phyloP scores from a whole-genome alignment of 345 rosid genomes.

The Salix caprea region DNA sequence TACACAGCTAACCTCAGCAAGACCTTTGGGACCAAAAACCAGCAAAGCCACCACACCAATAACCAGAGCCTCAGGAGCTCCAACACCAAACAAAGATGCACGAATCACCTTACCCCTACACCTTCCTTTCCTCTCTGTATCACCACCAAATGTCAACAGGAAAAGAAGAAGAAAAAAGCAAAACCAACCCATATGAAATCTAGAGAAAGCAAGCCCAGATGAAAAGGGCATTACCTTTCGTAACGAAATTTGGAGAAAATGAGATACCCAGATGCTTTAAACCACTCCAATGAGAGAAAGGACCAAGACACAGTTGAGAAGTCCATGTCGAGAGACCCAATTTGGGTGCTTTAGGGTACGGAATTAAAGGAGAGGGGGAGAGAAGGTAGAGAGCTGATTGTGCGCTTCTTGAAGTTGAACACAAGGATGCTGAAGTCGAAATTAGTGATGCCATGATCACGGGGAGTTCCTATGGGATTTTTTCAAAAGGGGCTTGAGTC shows the following conservation, averaged over 20 bases:
- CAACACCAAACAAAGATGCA: constrained; percentile 94
- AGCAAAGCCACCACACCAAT: constrained; percentile 96
- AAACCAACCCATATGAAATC: background rate
- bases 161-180: background rate
- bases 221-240: constrained; percentile 37
- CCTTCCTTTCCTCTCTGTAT: constrained; percentile 52
- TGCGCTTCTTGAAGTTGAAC: constrained; percentile 34
- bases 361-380: constrained; percentile 19
- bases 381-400: constrained; percentile 22
- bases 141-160: constrained; percentile 17
- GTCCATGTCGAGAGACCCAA: constrained; percentile 29
- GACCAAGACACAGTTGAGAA: constrained; percentile 36
- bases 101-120: constrained; percentile 39
- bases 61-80: constrained; percentile 98
- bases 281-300: constrained; percentile 63
- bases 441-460: constrained; percentile 48
- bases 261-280: constrained; percentile 68
- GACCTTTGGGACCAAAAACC: constrained; percentile 98
- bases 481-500: background rate
- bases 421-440: constrained; percentile 20
- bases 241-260: constrained; percentile 36
- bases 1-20: constrained; percentile 71
- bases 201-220: background rate
- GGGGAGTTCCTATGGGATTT: background rate
- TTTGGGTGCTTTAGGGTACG: constrained; percentile 30